Percentiles rank a stretch among this genome's conserved stretches.
Evolutionary conservation across 768 basidiomycete species (phyloP).

Genomic region (Hericium rajendrae): DNA sequence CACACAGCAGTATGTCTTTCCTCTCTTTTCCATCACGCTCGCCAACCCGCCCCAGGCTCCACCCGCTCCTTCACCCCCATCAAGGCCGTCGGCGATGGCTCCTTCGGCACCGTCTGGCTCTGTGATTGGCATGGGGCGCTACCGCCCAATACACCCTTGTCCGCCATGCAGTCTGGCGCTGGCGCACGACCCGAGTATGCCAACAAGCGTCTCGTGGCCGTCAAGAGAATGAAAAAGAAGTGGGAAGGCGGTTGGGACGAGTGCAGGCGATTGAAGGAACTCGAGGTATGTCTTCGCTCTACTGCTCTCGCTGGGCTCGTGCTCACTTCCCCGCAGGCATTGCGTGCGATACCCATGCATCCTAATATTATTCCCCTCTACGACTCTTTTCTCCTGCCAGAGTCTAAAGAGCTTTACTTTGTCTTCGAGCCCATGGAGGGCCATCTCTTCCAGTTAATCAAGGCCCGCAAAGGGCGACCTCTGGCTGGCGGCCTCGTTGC

Average conservation of each 20-base stretch:
- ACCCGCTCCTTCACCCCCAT: slow-evolving; percentile 87
- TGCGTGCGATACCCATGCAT: slow-evolving; percentile 90
- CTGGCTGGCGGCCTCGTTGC: slow-evolving; percentile 96
- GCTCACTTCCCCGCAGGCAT: slow-evolving; percentile 47
- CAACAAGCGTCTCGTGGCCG: slow-evolving; percentile 89
- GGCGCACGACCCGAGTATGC: slow-evolving; percentile 90
- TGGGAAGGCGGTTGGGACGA: slow-evolving; percentile 99
- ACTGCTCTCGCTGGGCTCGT: slow-evolving; percentile 4
- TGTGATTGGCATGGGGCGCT: slow-evolving; percentile 98
- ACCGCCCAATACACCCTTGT: slow-evolving; percentile 82
- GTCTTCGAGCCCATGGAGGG: slow-evolving; percentile 99
- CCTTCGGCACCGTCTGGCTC: slow-evolving; percentile 96
- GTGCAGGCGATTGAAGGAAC: slow-evolving; percentile 89
- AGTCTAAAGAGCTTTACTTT: slow-evolving; percentile 94
- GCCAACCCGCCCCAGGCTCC: slow-evolving; percentile 41
- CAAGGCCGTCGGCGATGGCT: slow-evolving; percentile 96
- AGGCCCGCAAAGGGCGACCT: slow-evolving; percentile 87
- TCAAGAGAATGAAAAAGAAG: slow-evolving; percentile 96
- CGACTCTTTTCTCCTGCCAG: slow-evolving; percentile 97
- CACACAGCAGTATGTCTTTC: slow-evolving; percentile 10
- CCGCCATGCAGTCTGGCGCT: slow-evolving; percentile 93
- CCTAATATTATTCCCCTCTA: slow-evolving; percentile 97
- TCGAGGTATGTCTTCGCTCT: slow-evolving; percentile 57
- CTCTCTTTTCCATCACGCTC: neutral
- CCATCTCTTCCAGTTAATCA: slow-evolving; percentile 98